Base-by-base conservation (phyloP, 257 asterid genomes). In the Salvia miltiorrhiza region DNA sequence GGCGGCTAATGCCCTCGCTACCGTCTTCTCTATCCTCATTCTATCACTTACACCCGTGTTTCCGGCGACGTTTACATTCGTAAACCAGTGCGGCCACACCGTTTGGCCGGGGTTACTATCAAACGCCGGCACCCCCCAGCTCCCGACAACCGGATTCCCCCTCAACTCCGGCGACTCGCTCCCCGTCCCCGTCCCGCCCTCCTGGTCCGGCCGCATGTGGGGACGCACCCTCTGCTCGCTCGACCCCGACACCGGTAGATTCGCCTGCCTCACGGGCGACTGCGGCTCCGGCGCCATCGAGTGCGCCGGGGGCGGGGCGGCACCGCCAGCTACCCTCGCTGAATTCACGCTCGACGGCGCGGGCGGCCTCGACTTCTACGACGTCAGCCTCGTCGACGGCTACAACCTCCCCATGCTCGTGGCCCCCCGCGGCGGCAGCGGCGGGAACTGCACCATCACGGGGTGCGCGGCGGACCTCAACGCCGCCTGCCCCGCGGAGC, bases 201-300 rank as follows among this genome's bases (percentile, higher is more conserved):
- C 88, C 24, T 90, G 96, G 96, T 84, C 90, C 4, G 95, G 96
- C 74, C 82, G 96, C 8, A 52, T 87, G 67, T 89, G 96, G 96
- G 96, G 89, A 8, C 74, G 95, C 13, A 67, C 90, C 7, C 55
- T 62, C 26, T 90, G 96, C 52, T 47, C 84, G 8, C 76, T 68
- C 16, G 87, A 87, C 69, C 37, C 84, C 11, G 28, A 77, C 55
- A 78, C 88, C 0, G 90, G 87, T 0, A 85, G 60, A 59, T 89
- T 89, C 72, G 24, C 80, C 52, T 89, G 96, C 82, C 76, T 64
- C 7, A 89, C 95, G 0, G 95, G 88, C 3, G 96, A 89, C 61
- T 89, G 95, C 58, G 90, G 89, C 54, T 85, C 95, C 21, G 92
- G 89, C 1, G 24, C 79, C 0, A 7, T 82, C 2, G 92, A 87